Evolutionary conservation across 2,329 filamentous ascomycete species (phyloP).

Genomic region (Zymoseptoria ardabiliae): DNA sequence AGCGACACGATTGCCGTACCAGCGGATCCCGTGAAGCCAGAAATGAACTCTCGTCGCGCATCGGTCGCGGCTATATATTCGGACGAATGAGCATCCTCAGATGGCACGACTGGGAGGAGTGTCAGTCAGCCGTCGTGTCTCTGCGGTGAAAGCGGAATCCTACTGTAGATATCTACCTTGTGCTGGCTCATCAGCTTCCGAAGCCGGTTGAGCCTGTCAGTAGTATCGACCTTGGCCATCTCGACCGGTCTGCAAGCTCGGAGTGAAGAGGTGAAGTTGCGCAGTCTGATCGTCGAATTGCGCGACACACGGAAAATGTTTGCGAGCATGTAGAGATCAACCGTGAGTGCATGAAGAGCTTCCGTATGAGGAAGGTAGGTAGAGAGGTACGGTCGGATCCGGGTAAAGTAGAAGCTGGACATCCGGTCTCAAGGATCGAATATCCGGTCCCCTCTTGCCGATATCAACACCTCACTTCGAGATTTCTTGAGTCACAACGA

Average conservation of each 20-base stretch:
- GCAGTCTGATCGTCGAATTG: conserved; percentile 4
- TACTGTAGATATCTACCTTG: conserved; percentile 89
- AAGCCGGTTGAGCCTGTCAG: conserved; percentile 65
- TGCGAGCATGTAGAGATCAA: background rate
- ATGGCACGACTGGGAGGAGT: conserved; percentile 67
- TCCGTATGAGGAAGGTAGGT: background rate
- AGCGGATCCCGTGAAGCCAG: conserved; percentile 89
- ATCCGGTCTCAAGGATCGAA: background rate
- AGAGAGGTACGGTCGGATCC: no score
- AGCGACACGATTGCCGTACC: conserved; percentile 84
- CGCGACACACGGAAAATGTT: conserved; percentile 7
- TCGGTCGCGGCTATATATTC: conserved; percentile 98
- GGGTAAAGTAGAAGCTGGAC: background rate
- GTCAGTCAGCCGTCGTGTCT: conserved; percentile 33
- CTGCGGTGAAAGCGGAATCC: conserved; percentile 7
- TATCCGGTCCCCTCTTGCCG: background rate
- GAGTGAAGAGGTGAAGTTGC: conserved; percentile 18
- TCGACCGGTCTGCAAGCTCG: conserved; percentile 30
- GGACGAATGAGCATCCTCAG: conserved; percentile 93
- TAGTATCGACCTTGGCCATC: conserved; percentile 76
- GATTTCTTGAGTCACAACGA: background rate
- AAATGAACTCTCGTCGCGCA: conserved; percentile 82
- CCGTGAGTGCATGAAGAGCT: background rate
- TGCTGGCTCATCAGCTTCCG: conserved; percentile 80
- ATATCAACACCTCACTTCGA: background rate